phyloP scores from a whole-genome alignment of 1,284 basidiomycete genomes.

The Cryptococcus sp. region DNA sequence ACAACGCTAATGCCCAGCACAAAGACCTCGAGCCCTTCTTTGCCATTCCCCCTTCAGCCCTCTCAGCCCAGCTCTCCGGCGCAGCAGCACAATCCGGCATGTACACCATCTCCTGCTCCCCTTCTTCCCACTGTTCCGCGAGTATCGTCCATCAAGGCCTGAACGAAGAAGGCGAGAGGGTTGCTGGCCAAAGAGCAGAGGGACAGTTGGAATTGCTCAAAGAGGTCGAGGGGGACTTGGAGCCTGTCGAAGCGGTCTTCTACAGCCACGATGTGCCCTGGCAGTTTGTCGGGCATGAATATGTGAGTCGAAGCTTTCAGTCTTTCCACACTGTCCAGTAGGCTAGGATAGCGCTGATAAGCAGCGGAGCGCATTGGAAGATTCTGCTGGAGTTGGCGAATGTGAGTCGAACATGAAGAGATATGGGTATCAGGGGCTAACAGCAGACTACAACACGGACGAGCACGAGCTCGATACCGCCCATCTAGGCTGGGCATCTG shows the following conservation, averaged over 20 bases:
- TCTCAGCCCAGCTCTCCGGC: constrained; percentile 17
- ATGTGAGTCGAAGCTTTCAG: constrained; percentile 38
- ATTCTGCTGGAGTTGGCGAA: constrained; percentile 35
- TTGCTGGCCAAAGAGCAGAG: constrained; percentile 26
- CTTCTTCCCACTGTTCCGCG: constrained; percentile 1
- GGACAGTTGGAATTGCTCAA: constrained; percentile 33
- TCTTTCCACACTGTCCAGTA: background rate
- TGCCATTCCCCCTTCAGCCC: constrained; percentile 25
- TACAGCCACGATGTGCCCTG: constrained; percentile 42
- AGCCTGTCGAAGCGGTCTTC: constrained; percentile 34
- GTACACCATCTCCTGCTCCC: constrained; percentile 36
- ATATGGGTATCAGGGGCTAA: background rate
- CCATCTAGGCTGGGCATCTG: constrained; percentile 42
- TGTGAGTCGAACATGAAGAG: constrained; percentile 22
- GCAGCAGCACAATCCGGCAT: constrained; percentile 29
- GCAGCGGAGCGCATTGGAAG: constrained; percentile 30
- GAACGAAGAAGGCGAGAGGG: constrained; percentile 25
- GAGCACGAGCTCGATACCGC: constrained; percentile 25
- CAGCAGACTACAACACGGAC: constrained; percentile 12
- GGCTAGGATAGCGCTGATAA: constrained; percentile 2
- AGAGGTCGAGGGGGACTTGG: constrained; percentile 26
- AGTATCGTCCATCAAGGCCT: constrained; percentile 23
- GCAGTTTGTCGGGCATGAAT: constrained; percentile 44
- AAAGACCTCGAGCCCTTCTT: constrained; percentile 44
- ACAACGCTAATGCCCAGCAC: constrained; percentile 15